A percentile compares a stretch with the other conserved stretches of the same genome.
phyloP scores from a whole-genome alignment of 2,329 filamentous ascomycete species.

The Pseudopyrenochaeta lycopersici region DNA sequence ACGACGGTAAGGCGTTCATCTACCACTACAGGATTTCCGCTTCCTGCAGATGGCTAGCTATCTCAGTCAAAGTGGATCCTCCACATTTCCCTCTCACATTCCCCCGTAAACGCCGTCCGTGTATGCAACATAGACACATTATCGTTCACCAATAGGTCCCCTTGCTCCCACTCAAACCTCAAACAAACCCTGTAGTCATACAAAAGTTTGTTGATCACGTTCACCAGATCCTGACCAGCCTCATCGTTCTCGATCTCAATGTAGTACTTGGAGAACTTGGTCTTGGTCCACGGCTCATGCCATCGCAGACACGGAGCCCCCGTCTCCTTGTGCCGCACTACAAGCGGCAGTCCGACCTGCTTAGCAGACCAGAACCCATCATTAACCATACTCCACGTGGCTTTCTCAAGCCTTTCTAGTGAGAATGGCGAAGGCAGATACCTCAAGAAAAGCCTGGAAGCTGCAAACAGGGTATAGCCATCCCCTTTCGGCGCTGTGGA shows the following conservation, averaged over 20 bases:
- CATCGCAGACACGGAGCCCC: slow-evolving; percentile 61
- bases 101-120: slow-evolving; percentile 55
- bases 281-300: slow-evolving; percentile 66
- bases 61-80: slow-evolving; percentile 59
- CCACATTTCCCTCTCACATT: slow-evolving; percentile 54
- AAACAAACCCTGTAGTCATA: slow-evolving; percentile 62
- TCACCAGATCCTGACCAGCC: slow-evolving; percentile 39
- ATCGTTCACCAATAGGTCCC: slow-evolving; percentile 64
- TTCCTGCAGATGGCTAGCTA: no score
- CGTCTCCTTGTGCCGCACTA: slow-evolving; percentile 57
- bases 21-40: no score
- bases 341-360: slow-evolving; percentile 56
- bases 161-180: slow-evolving; percentile 64
- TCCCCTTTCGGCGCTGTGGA: slow-evolving; percentile 59
- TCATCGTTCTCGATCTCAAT: slow-evolving; percentile 57
- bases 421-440: slow-evolving; percentile 48
- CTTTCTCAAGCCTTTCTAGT: no score
- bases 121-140: slow-evolving; percentile 60
- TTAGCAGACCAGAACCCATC: slow-evolving; percentile 44
- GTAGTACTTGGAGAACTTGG: slow-evolving; percentile 59
- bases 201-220: slow-evolving; percentile 54
- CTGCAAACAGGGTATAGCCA: slow-evolving; percentile 65
- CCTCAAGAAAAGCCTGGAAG: slow-evolving; percentile 60
- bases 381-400: slow-evolving; percentile 36
- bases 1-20: no score